Percentiles rank a stretch among this genome's conserved stretches.
These are phyloP conservation scores for Poa annua DNA, from an alignment of 176 grass and related monocot species.

Conservation along the genomic window DNA sequence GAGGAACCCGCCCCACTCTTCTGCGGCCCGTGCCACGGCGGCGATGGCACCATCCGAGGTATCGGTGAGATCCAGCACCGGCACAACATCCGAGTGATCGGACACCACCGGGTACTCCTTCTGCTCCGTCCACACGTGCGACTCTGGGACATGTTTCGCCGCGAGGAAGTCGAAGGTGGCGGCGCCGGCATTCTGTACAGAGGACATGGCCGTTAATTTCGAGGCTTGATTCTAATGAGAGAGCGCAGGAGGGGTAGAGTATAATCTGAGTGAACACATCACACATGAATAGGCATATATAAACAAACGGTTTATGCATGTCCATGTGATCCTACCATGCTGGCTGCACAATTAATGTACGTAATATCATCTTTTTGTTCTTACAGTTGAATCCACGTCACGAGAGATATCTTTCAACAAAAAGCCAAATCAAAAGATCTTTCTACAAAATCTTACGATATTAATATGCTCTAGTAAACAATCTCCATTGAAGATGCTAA, in stretches of 20 bases:
- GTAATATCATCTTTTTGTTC: too few species aligned
- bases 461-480: too few species aligned
- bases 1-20: constrained; percentile 74
- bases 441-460: too few species aligned
- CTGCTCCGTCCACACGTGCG: not conserved
- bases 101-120: not conserved
- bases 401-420: too few species aligned
- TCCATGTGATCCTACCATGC: not conserved
- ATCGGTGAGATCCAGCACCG: constrained; percentile 57
- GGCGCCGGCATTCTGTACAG: not conserved
- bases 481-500: too few species aligned
- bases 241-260: not conserved
- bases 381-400: too few species aligned
- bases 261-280: not conserved
- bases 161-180: not conserved
- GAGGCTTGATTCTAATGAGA: not conserved
- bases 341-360: too few species aligned
- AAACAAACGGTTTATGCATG: not conserved
- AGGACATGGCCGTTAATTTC: not conserved
- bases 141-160: not conserved
- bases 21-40: constrained; percentile 44
- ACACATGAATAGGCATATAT: not conserved
- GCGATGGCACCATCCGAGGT: not conserved
- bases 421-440: too few species aligned
- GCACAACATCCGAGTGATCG: constrained; percentile 30